A percentile compares a stretch with the other conserved stretches of the same genome.
These are phyloP conservation scores for Vitis riparia DNA, from an alignment of 164 flowering plant species.

Conservation along the genomic window DNA sequence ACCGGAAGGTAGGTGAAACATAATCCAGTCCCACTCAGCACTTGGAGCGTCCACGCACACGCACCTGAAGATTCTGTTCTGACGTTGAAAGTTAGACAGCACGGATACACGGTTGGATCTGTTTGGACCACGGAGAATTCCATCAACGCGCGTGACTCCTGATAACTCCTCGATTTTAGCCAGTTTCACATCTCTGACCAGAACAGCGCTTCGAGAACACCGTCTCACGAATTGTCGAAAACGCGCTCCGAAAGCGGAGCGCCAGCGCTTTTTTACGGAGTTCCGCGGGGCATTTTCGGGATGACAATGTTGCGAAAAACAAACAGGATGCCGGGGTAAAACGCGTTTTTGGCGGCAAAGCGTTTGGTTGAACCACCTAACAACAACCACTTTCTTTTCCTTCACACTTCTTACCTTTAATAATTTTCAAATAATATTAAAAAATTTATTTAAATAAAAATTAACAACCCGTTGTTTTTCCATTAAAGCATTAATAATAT, in stretches of 20 bases:
- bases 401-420: slow-evolving; percentile 31
- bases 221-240: slow-evolving; percentile 14
- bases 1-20: slow-evolving; percentile 19
- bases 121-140: no score
- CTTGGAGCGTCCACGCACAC: slow-evolving; percentile 2
- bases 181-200: slow-evolving; percentile 22
- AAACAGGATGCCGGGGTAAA: background rate
- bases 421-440: background rate
- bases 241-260: slow-evolving; percentile 1
- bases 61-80: background rate
- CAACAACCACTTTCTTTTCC: slow-evolving; percentile 69
- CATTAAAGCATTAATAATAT: slow-evolving; percentile 1
- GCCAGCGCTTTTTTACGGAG: background rate
- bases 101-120: slow-evolving; percentile 16
- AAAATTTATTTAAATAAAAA: background rate
- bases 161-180: slow-evolving; percentile 14
- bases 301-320: background rate
- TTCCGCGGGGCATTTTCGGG: slow-evolving; percentile 2
- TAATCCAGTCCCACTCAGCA: slow-evolving; percentile 5
- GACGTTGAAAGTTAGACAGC: background rate
- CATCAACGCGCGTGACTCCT: slow-evolving; percentile 2
- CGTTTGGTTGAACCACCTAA: slow-evolving; percentile 89
- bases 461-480: background rate
- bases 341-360: slow-evolving; percentile 48
- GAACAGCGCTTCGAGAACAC: slow-evolving; percentile 29